Evolutionary conservation across 805 yeast genomes (phyloP).

Genomic region (Candida glaebosa): DNA sequence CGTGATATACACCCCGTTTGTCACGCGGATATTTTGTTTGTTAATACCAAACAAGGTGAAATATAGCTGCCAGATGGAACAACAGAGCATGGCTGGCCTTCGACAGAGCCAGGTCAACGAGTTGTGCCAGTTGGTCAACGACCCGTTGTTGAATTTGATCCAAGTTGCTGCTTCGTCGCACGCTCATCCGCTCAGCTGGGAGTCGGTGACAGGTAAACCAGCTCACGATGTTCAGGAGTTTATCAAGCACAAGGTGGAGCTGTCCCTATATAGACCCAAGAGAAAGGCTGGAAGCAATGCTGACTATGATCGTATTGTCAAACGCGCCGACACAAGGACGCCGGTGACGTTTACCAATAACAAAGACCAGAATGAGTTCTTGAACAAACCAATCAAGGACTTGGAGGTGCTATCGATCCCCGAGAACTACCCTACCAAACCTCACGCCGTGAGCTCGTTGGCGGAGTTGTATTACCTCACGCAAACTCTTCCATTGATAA

Average conservation of each 20-base stretch:
- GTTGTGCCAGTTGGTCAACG: constrained; percentile 4
- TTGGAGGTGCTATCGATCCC: constrained; percentile 39
- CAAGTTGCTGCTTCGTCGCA: constrained; percentile 1
- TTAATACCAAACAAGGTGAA: no score
- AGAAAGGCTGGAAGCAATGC: not conserved
- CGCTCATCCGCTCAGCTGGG: not conserved
- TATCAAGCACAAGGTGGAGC: constrained; percentile 1
- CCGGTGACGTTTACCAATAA: not conserved
- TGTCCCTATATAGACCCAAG: constrained; percentile 3
- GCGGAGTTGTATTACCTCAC: constrained; percentile 85
- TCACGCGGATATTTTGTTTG: constrained; percentile 15
- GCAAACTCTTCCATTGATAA: constrained; percentile 81
- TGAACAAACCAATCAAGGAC: constrained; percentile 24
- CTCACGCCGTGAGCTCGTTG: constrained; percentile 51
- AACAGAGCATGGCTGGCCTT: not conserved
- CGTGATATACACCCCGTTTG: constrained; percentile 20
- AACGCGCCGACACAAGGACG: constrained; percentile 1
- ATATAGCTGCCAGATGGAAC: not conserved
- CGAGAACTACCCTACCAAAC: constrained; percentile 38
- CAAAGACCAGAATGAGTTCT: constrained; percentile 16
- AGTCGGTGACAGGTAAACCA: not conserved
- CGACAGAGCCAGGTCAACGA: constrained; percentile 3
- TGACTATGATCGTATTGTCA: not conserved
- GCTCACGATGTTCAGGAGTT: not conserved
- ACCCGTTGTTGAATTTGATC: constrained; percentile 2